Evolutionary conservation across 768 basidiomycete genomes (phyloP).

Genomic region (Pisolithus tinctorius): DNA sequence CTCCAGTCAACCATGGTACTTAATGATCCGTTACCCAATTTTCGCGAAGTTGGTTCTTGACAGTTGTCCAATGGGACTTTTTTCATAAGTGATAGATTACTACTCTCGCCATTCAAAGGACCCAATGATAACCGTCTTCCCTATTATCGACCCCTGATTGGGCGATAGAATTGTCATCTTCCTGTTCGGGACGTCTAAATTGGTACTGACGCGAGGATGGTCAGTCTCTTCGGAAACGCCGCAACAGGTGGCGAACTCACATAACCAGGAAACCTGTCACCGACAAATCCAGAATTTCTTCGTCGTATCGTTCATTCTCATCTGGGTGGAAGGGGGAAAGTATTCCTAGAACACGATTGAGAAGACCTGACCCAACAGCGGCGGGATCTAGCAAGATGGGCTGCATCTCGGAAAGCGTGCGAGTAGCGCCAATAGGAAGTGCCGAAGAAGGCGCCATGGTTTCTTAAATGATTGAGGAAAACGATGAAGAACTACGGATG

Average conservation of each 20-base stretch:
- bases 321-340: conserved; percentile 67
- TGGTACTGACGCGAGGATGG: conserved; percentile 46
- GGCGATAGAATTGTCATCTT: conserved; percentile 87
- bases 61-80: too few species aligned
- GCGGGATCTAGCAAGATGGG: conserved; percentile 74
- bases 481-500: neutral
- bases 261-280: conserved; percentile 78
- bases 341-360: conserved; percentile 82
- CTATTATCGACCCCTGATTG: conserved; percentile 68
- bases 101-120: conserved; percentile 87
- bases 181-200: conserved; percentile 62
- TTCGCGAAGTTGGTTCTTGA: too few species aligned
- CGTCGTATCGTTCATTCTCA: conserved; percentile 77
- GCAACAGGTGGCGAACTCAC: conserved; percentile 37
- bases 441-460: conserved; percentile 94
- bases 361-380: conserved; percentile 61
- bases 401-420: conserved; percentile 86
- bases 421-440: conserved; percentile 86
- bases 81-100: neutral
- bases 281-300: conserved; percentile 78
- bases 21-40: too few species aligned
- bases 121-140: conserved; percentile 72
- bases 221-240: neutral
- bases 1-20: too few species aligned
- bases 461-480: conserved; percentile 39